Evolutionary conservation across 2,329 filamentous ascomycete species (phyloP).

Genomic region (Apiospora saccharicola): DNA sequence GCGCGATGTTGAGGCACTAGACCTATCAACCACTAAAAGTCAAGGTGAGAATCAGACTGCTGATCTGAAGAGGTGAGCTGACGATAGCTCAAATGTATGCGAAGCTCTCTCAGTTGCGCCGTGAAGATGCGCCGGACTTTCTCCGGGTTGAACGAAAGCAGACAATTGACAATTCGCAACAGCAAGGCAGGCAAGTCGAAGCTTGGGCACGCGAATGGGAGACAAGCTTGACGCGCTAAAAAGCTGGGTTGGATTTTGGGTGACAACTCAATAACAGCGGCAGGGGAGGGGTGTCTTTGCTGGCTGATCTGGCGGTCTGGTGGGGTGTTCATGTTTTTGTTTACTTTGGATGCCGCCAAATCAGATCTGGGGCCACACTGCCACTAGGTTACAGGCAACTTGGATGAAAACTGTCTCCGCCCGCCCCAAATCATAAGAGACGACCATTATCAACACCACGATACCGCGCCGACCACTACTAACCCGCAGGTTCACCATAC

Average conservation of each 20-base stretch:
- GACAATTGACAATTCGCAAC: background rate
- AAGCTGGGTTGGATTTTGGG: background rate
- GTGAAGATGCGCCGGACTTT: conserved; percentile 24
- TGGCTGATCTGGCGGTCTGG: background rate
- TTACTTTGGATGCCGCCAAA: conserved; percentile 24
- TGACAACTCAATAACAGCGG: background rate
- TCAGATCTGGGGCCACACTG: background rate
- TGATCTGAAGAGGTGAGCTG: background rate
- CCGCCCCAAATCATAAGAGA: background rate
- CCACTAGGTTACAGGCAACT: background rate
- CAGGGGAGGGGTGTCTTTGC: background rate
- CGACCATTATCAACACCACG: background rate
- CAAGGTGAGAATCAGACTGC: background rate
- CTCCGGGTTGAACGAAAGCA: conserved; percentile 21
- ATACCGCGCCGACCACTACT: conserved; percentile 15
- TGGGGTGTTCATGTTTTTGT: conserved; percentile 24
- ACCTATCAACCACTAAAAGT: background rate
- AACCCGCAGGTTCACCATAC: background rate
- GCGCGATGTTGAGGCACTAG: background rate
- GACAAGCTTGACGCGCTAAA: conserved; percentile 24
- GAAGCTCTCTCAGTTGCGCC: background rate
- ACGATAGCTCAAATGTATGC: background rate
- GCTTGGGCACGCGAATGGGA: background rate
- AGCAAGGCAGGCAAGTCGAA: background rate
- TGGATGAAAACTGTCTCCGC: conserved; percentile 20